Conservation (phyloP, 2,329 filamentous ascomycete genomes). For the Colletotrichum viniferum region DNA sequence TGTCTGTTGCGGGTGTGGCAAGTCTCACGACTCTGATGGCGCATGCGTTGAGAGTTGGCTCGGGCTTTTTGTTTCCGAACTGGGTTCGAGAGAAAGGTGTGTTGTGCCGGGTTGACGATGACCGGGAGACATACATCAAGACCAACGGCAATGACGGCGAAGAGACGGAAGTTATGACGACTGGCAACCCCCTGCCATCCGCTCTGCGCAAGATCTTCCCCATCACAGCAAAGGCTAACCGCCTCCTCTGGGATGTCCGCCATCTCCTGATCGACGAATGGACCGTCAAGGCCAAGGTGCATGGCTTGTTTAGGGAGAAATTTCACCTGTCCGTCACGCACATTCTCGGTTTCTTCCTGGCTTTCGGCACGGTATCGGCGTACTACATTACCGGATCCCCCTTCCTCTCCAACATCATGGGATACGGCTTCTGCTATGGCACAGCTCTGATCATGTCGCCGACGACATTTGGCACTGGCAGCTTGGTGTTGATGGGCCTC, state of each 20-base stretch:
- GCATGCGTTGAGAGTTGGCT: slow-evolving; percentile 69
- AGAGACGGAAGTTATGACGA: not conserved
- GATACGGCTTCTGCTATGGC: slow-evolving; percentile 85
- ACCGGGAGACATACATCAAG: slow-evolving; percentile 38
- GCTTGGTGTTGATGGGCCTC: slow-evolving; percentile 75
- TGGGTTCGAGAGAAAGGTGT: slow-evolving; percentile 61
- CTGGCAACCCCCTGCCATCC: slow-evolving; percentile 34
- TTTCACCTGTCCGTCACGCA: slow-evolving; percentile 61
- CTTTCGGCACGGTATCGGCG: slow-evolving; percentile 57
- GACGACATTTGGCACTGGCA: slow-evolving; percentile 84
- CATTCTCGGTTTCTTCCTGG: slow-evolving; percentile 58
- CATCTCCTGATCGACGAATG: slow-evolving; percentile 56
- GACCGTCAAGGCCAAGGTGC: slow-evolving; percentile 54
- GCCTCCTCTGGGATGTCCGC: slow-evolving; percentile 54
- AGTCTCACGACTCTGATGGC: slow-evolving; percentile 75
- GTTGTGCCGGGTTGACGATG: slow-evolving; percentile 51
- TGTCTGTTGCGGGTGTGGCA: slow-evolving; percentile 79
- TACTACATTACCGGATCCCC: slow-evolving; percentile 70
- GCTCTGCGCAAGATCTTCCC: slow-evolving; percentile 21
- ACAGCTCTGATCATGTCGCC: slow-evolving; percentile 85
- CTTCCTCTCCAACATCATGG: slow-evolving; percentile 81
- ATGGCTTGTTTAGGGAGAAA: slow-evolving; percentile 53
- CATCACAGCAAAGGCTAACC: slow-evolving; percentile 6
- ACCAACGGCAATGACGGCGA: not conserved
- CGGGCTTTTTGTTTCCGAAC: slow-evolving; percentile 74